Conservation (phyloP, 345 rosid species). For the Eucalyptus pauciflora region DNA sequence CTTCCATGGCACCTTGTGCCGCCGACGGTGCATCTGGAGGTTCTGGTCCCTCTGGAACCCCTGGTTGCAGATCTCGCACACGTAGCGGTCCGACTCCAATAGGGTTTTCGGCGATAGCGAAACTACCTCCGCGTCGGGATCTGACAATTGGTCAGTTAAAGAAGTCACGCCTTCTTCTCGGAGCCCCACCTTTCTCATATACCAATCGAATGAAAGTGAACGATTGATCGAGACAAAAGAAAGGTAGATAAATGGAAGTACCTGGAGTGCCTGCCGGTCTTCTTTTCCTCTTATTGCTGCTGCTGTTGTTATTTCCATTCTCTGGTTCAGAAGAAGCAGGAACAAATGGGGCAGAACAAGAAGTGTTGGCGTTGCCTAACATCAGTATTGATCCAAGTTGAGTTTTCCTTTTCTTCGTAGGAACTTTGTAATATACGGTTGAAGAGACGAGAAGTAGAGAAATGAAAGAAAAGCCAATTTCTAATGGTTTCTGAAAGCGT, state of each 20-base stretch:
- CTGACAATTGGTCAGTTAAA: constrained; percentile 7
- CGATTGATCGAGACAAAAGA: not conserved
- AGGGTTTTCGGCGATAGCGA: constrained; percentile 88
- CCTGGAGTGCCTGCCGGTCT: constrained; percentile 95
- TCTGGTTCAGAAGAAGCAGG: not conserved
- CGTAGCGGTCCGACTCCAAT: constrained; percentile 86
- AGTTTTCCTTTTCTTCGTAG: not conserved
- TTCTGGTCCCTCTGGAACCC: constrained; percentile 97
- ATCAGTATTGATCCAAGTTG: not conserved
- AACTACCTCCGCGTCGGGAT: constrained; percentile 96
- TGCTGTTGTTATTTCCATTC: not conserved
- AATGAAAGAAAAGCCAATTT: not conserved
- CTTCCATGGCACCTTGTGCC: constrained; percentile 99
- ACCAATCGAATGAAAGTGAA: not conserved
- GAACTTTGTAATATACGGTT: not conserved
- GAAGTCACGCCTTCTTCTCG: not conserved
- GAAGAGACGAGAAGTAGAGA: not conserved
- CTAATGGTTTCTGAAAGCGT: not conserved
- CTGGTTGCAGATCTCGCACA: constrained; percentile 97
- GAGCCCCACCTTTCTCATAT: not conserved
- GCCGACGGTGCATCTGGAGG: constrained; percentile 91
- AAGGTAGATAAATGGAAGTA: not conserved
- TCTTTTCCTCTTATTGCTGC: constrained; percentile 44
- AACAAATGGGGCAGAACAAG: not conserved
- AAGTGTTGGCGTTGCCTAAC: not conserved